Evolutionary conservation across 371 early-diverging fungal species (phyloP).

Genomic region (Mortierella sp.): DNA sequence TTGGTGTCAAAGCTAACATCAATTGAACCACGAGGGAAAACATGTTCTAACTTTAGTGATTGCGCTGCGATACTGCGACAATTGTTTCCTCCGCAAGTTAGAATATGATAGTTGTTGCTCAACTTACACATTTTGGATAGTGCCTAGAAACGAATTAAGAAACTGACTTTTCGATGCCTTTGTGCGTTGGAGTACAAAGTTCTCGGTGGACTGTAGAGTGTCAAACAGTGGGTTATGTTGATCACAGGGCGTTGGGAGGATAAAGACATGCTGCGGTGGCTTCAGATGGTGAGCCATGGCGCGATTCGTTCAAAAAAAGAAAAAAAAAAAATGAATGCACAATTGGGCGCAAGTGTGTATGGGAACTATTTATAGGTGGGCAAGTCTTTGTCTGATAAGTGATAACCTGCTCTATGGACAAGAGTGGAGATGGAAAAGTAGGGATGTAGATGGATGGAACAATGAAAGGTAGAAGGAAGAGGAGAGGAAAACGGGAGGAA

Average conservation of each 20-base stretch:
- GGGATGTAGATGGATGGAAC: not conserved
- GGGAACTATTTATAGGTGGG: slow-evolving; percentile 4
- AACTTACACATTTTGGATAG: slow-evolving; percentile 84
- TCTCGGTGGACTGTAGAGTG: slow-evolving; percentile 67
- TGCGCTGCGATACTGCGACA: not conserved
- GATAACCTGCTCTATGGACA: too few relatives aligned
- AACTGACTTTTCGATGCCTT: slow-evolving; percentile 68
- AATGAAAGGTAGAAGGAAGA: not conserved
- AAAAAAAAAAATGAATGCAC: slow-evolving; percentile 2
- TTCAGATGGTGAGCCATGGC: slow-evolving; percentile 45
- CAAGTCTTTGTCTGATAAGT: too few relatives aligned
- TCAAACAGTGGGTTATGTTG: slow-evolving; percentile 59
- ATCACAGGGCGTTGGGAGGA: slow-evolving; percentile 55
- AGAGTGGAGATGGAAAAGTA: not conserved
- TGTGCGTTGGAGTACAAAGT: slow-evolving; percentile 80
- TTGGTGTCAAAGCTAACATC: slow-evolving; percentile 86
- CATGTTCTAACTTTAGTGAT: slow-evolving; percentile 1
- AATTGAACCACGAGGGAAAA: not conserved
- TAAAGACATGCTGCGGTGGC: slow-evolving; percentile 53
- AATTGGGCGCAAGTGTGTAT: not conserved
- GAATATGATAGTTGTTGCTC: not conserved
- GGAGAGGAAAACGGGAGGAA: not conserved
- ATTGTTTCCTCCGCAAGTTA: not conserved
- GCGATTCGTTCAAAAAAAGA: not conserved
- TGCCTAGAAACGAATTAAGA: slow-evolving; percentile 80